Evolutionary conservation across 257 asterid species (phyloP), one percentile per base, ranked within the genome.

Genomic region (Solanum paucissectum): DNA sequence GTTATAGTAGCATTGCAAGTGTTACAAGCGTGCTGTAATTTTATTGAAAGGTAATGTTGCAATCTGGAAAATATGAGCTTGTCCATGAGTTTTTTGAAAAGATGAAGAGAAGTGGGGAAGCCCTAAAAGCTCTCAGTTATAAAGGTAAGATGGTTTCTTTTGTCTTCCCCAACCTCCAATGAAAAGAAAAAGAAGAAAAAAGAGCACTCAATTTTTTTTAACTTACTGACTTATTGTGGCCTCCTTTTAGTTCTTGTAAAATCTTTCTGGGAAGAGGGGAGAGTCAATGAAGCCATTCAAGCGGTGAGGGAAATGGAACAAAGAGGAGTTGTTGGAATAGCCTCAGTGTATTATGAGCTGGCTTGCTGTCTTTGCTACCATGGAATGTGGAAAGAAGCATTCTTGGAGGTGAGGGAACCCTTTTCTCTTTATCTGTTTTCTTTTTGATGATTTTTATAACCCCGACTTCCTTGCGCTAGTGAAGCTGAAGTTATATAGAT

Each of bases 301-400:
- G 98, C 98, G 1, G 99, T 95, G 83, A 89, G 99, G 91, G 98
- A 96, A 83, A 96, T 97, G 99, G 99, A 96, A 91, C 91, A 90
- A 89, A 94, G 95, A 88, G 99, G 99, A 34, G 90, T 97, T 55
- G 90, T 95, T 83, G 99, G 99, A 89, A 91, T 88, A 5, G 90
- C 98, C 52, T 91, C 94, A 89, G 98, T 97, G n/a, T 97, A 97
- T 90, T 96, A 93, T 86, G 99, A 97, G 91, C 92, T 97, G 37
- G 99, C 99, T 90, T 93, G 99, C 49, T 97, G 99, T 91, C 99
- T 97, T 91, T 95, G 98, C 94, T 93, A 92, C 91, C 91, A 95
- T 90, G 99, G 99, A 88, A 93, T 93, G 92, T 92, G 95, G 95
- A 91, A 92, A 92, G 98, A 96, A 86, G 98, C 98, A 46, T 86